Conservation (phyloP, 2,329 filamentous ascomycete genomes). For the Penicillium sp. region DNA sequence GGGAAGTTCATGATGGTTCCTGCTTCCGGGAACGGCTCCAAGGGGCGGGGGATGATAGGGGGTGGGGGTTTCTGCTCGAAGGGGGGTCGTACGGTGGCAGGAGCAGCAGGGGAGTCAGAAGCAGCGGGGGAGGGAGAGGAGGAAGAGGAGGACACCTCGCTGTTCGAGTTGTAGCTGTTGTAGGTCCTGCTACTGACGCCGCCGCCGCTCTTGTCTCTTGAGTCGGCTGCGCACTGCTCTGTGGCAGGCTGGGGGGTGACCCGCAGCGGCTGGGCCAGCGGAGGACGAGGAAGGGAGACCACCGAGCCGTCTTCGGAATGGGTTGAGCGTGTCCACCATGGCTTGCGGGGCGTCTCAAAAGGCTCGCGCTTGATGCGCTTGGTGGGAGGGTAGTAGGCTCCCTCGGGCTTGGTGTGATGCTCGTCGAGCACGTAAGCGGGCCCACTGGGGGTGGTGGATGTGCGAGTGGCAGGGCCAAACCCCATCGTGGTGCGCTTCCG, state of each 20-base stretch:
- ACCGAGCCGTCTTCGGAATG: not conserved
- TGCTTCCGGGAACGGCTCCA: not conserved
- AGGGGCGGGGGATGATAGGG: not conserved
- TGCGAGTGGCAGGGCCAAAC: not conserved
- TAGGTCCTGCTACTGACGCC: not conserved
- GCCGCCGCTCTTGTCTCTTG: not conserved
- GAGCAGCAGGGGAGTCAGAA: too few relatives aligned
- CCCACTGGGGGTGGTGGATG: not conserved
- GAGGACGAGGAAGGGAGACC: not conserved
- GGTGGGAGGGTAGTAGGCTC: conserved; percentile 2
- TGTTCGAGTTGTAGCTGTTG: not conserved
- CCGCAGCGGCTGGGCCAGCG: not conserved
- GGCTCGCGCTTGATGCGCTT: conserved; percentile 1
- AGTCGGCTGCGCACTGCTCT: not conserved
- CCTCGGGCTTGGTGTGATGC: not conserved
- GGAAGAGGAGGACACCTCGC: not conserved
- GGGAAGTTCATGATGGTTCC: not conserved
- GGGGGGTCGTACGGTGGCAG: not conserved
- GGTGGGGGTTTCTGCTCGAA: not conserved
- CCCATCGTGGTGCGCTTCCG: not conserved
- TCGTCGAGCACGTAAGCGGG: not conserved
- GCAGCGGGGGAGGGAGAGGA: too few relatives aligned
- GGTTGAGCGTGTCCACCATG: not conserved
- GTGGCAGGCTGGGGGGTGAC: not conserved
- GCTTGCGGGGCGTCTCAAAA: not conserved